Evolutionary conservation across 805 yeast species (phyloP).

Genomic region (Saturnispora quitensis): DNA sequence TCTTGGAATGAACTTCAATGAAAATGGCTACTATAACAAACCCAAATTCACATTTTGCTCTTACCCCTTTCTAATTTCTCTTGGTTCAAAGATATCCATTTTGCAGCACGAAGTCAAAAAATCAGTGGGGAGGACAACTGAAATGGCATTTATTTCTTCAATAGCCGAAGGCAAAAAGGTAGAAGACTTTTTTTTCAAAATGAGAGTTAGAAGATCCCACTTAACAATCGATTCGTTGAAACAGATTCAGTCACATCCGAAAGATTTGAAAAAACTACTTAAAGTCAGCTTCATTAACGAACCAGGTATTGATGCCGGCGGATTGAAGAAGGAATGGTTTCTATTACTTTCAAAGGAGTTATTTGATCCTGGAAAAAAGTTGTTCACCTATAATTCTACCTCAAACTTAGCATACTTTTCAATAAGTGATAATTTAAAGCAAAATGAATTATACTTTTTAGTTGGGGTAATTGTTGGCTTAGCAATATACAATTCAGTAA

Average conservation of each 20-base stretch:
- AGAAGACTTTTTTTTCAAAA: slow-evolving; percentile 58
- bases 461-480: slow-evolving; percentile 84
- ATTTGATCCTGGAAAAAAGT: slow-evolving; percentile 58
- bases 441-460: slow-evolving; percentile 54
- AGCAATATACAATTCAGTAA: slow-evolving; percentile 85
- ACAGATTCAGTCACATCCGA: slow-evolving; percentile 43
- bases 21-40: slow-evolving; percentile 16
- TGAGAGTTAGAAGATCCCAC: slow-evolving; percentile 57
- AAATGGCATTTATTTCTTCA: slow-evolving; percentile 66
- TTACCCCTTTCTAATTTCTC: slow-evolving; percentile 70
- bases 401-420: slow-evolving; percentile 74
- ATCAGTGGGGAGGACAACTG: slow-evolving; percentile 80
- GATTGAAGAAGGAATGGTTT: slow-evolving; percentile 92
- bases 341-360: slow-evolving; percentile 58
- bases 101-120: slow-evolving; percentile 73
- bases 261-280: slow-evolving; percentile 63
- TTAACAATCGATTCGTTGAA: slow-evolving; percentile 70
- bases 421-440: slow-evolving; percentile 30
- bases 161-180: slow-evolving; percentile 44
- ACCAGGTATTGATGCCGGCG: slow-evolving; percentile 95
- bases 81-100: slow-evolving; percentile 75
- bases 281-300: slow-evolving; percentile 77
- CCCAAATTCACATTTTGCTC: slow-evolving; percentile 58
- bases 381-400: slow-evolving; percentile 58
- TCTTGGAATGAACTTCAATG: slow-evolving; percentile 28